A percentile compares a stretch with the other conserved stretches of the same genome.
phyloP scores from a whole-genome alignment of 768 basidiomycete species.

The Suillus plorans region DNA sequence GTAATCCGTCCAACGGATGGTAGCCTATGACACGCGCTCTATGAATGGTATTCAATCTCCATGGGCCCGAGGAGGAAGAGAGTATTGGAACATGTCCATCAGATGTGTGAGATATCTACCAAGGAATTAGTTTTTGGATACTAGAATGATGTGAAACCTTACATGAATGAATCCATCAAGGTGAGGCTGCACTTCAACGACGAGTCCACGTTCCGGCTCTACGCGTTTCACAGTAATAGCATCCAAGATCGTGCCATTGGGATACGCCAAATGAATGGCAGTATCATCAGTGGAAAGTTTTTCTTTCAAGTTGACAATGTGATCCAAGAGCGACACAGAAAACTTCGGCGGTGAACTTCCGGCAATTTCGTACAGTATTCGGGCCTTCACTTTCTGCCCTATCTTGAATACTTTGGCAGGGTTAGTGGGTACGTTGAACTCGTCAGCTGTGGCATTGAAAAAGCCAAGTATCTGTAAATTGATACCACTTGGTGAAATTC shows the following conservation, averaged over 20 bases:
- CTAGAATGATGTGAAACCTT: conserved; percentile 27
- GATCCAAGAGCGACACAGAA: conserved; percentile 73
- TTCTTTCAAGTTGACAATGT: conserved; percentile 58
- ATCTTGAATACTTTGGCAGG: conserved; percentile 50
- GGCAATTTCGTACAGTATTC: conserved; percentile 81
- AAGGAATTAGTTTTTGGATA: conserved; percentile 5
- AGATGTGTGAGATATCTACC: conserved; percentile 85
- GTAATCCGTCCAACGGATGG: conserved; percentile 80
- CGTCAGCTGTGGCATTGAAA: conserved; percentile 88
- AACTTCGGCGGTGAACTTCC: conserved; percentile 75
- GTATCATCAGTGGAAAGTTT: conserved; percentile 25
- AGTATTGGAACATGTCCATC: conserved; percentile 85
- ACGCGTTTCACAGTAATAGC: conserved; percentile 69
- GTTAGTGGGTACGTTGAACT: conserved; percentile 63
- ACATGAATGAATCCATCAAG: conserved; percentile 88
- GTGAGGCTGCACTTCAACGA: conserved; percentile 58
- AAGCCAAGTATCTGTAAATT: conserved; percentile 89
- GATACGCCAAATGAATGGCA: conserved; percentile 58
- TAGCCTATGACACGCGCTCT: conserved; percentile 77
- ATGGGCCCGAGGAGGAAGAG: conserved; percentile 70
- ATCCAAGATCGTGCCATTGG: conserved; percentile 75
- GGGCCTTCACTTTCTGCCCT: conserved; percentile 78
- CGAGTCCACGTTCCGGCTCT: conserved; percentile 81
- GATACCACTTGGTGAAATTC: conserved; percentile 69
- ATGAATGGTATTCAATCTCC: conserved; percentile 67